Evolutionary conservation across 371 early-diverging fungal genomes (phyloP).

Genomic region (Rhizopus arrhizus): DNA sequence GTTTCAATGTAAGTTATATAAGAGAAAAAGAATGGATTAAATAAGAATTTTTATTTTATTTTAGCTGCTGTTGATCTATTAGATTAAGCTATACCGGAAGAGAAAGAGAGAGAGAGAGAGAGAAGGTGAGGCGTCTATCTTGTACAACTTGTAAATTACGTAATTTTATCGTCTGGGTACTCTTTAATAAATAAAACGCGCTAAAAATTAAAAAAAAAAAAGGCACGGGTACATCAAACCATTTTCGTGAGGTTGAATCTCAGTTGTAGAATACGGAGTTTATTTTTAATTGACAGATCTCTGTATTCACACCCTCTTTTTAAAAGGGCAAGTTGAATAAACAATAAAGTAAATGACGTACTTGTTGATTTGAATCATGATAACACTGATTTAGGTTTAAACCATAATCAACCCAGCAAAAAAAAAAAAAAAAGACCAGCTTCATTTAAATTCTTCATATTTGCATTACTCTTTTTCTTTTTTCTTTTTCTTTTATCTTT

Average conservation of each 20-base stretch:
- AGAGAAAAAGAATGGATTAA: too few relatives aligned
- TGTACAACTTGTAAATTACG: background rate
- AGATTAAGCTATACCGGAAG: constrained; percentile 26
- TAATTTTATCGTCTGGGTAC: background rate
- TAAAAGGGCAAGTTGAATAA: background rate
- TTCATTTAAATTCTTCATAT: background rate
- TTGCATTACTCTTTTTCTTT: background rate
- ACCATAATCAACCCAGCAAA: background rate
- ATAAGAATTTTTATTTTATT: background rate
- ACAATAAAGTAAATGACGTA: constrained; percentile 6
- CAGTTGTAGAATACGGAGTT: too few relatives aligned
- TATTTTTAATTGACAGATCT: background rate
- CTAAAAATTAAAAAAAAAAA: background rate
- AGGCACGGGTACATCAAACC: background rate
- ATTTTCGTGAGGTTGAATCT: background rate
- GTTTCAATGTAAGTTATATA: constrained; percentile 40
- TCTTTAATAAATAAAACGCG: too few relatives aligned
- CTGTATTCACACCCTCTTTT: background rate
- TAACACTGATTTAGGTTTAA: constrained; percentile 5
- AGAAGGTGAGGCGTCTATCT: background rate
- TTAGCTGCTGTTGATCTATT: constrained; percentile 42
- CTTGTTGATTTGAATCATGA: constrained; percentile 2
- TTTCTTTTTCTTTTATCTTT: background rate
- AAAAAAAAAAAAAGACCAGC: background rate
- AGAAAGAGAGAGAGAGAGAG: background rate